phyloP scores from a whole-genome alignment of 371 early-diverging fungal genomes.

The Blastocladiella emersonii region DNA sequence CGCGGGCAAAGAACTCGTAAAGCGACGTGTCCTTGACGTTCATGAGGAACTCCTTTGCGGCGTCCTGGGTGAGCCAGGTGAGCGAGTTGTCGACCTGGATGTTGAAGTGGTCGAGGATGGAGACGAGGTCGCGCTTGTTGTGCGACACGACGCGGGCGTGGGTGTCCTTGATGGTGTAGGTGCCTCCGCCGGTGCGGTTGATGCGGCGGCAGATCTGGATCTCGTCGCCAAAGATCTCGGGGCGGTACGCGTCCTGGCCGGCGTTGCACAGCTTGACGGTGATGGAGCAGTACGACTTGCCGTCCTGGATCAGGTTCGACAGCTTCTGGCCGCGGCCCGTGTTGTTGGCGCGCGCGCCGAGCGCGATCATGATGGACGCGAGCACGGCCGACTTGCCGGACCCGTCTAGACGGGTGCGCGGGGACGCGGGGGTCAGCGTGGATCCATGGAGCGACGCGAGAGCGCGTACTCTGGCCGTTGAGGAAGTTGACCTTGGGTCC shows the following conservation, averaged over 20 bases:
- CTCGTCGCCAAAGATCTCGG: conserved; percentile 58
- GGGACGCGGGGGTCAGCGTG: neutral
- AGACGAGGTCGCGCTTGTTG: conserved; percentile 61
- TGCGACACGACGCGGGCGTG: conserved; percentile 47
- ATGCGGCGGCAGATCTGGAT: conserved; percentile 62
- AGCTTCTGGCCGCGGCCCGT: conserved; percentile 78
- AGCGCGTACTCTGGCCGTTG: conserved; percentile 72
- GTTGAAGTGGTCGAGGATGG: conserved; percentile 74
- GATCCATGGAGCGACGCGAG: neutral
- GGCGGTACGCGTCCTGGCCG: conserved; percentile 66
- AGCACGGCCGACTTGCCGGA: conserved; percentile 87
- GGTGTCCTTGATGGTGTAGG: conserved; percentile 59
- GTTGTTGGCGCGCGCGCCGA: conserved; percentile 76
- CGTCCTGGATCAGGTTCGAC: conserved; percentile 68
- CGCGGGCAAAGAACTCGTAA: neutral
- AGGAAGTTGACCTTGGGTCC: conserved; percentile 88
- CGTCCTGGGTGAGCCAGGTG: conserved; percentile 81
- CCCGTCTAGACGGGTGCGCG: neutral
- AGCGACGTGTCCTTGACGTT: conserved; percentile 33
- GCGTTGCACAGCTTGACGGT: conserved; percentile 61
- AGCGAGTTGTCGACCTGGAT: conserved; percentile 88
- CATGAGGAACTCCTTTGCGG: conserved; percentile 75
- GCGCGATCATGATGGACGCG: conserved; percentile 72
- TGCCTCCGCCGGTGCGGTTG: conserved; percentile 26
- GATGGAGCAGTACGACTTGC: conserved; percentile 35